Percentiles rank a stretch among this genome's conserved stretches.
phyloP scores from a whole-genome alignment of 257 asterid genomes.

The Penstemon eatonii region DNA sequence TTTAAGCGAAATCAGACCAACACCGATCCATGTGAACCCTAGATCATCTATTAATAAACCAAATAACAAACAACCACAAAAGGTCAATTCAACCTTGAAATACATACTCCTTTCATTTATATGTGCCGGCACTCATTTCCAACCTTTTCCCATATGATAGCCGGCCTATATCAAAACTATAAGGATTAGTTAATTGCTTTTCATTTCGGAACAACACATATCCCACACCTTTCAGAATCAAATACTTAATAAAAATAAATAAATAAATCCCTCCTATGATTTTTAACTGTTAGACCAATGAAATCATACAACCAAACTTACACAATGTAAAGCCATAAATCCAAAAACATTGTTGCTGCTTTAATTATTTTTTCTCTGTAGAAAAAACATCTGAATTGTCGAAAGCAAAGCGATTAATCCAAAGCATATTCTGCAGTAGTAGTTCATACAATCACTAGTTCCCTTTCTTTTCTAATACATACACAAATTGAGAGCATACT shows the following conservation, averaged over 20 bases:
- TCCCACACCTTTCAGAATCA: not conserved
- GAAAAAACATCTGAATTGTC: slow-evolving; percentile 22
- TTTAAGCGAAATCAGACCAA: no score
- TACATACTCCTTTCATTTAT: no score
- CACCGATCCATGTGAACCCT: no score
- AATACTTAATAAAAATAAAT: not conserved
- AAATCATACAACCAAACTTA: not conserved
- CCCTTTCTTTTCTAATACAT: not conserved
- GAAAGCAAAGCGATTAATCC: slow-evolving; percentile 29
- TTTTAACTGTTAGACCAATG: not conserved
- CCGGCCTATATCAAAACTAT: slow-evolving; percentile 28
- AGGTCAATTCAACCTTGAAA: no score
- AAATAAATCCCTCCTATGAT: slow-evolving; percentile 11
- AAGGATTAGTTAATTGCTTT: not conserved
- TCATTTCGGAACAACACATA: slow-evolving; percentile 5
- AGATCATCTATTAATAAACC: no score
- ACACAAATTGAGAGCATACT: not conserved
- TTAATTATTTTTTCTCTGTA: not conserved
- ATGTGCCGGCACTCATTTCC: slow-evolving; percentile 31
- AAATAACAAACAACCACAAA: no score
- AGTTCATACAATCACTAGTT: not conserved
- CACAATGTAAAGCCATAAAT: slow-evolving; percentile 5
- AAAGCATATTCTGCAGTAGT: slow-evolving; percentile 7
- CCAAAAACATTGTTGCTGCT: slow-evolving; percentile 13
- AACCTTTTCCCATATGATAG: not conserved